Base-by-base conservation (phyloP, 441 rosid genomes). In the Adansonia rubrostipa region DNA sequence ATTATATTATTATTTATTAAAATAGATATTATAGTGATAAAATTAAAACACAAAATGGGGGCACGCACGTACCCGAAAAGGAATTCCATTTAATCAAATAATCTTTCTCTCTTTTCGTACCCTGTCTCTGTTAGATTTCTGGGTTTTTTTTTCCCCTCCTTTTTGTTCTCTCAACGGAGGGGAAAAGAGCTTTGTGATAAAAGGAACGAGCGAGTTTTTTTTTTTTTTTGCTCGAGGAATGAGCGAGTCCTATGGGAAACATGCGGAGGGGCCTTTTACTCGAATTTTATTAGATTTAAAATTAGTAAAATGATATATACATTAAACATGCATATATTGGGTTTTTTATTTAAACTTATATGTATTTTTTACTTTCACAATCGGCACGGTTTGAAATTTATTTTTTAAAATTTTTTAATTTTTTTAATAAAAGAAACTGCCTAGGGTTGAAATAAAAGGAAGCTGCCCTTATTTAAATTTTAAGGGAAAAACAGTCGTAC, bases 141-240 rank as follows among this genome's bases (percentile, higher is more conserved):
- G 19, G 44, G 6, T 62, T 28, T 28, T 9, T 19, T 14, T 53
- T 11, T 13, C 9, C 6, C 14, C 33, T 63, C 33, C 9, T 36
- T 36, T 36, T 36, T 36, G 42, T 36, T 9, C 44, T 8, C 67
- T 36, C 68, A 14, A 28, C 3, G 68, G 45, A 63, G 28, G 14
- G 63, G 28, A 58, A 58, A 7, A 58, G 28, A 63, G 67, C 9
- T 63, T 63, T 63, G 67, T 33, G 67, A 62, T 62, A 28, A 24
- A 62, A 33, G 42, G 67, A 5, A 62, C 6, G 67, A 33, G 68
- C 68, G 68, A 33, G 45, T 33, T 28, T 62, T 36, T 36, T 36
- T 36, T 33, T 36, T 36, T 36, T 36, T 36, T 36, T 4, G 42
- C 42, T 5, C 0, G 42, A 36, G 42, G 42, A 36, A 36, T 36